phyloP scores from a whole-genome alignment of 1,284 basidiomycete genomes.

The Caloboletus inedulis region DNA sequence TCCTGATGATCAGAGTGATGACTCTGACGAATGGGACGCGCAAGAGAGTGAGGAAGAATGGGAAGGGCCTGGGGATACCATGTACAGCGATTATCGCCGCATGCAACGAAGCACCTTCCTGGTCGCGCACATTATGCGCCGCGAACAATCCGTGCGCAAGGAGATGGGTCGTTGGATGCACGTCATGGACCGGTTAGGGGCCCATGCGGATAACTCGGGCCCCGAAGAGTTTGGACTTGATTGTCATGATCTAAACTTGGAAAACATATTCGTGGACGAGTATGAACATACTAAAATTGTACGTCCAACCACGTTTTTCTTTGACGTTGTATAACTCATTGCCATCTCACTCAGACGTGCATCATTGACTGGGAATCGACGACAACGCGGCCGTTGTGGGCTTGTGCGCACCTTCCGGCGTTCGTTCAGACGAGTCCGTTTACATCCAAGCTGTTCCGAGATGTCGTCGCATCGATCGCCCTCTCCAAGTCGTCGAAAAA shows the following conservation, averaged over 20 bases:
- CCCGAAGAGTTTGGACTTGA: slow-evolving; percentile 56
- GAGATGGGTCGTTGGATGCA: slow-evolving; percentile 69
- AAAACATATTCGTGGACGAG: slow-evolving; percentile 77
- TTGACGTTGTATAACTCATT: background rate
- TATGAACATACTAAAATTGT: slow-evolving; percentile 66
- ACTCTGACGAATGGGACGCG: slow-evolving; percentile 68
- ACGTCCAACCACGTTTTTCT: slow-evolving; percentile 27
- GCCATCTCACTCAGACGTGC: slow-evolving; percentile 51
- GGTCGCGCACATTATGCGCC: slow-evolving; percentile 58
- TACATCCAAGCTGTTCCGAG: slow-evolving; percentile 64
- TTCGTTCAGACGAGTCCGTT: slow-evolving; percentile 75
- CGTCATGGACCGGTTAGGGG: slow-evolving; percentile 58
- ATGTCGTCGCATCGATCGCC: slow-evolving; percentile 46
- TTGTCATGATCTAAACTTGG: slow-evolving; percentile 74
- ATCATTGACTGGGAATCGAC: slow-evolving; percentile 86
- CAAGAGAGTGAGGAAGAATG: slow-evolving; percentile 75
- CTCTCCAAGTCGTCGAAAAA: slow-evolving; percentile 24
- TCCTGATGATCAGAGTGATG: slow-evolving; percentile 65
- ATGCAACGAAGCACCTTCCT: slow-evolving; percentile 76
- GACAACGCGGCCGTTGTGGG: slow-evolving; percentile 77
- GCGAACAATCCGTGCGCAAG: slow-evolving; percentile 57
- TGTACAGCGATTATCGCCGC: slow-evolving; percentile 76
- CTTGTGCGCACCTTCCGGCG: slow-evolving; percentile 73
- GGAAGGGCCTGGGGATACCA: slow-evolving; percentile 67
- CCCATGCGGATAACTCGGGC: slow-evolving; percentile 17